Conservation (phyloP, 2,329 filamentous ascomycete genomes). For the Epichloe elymi region DNA sequence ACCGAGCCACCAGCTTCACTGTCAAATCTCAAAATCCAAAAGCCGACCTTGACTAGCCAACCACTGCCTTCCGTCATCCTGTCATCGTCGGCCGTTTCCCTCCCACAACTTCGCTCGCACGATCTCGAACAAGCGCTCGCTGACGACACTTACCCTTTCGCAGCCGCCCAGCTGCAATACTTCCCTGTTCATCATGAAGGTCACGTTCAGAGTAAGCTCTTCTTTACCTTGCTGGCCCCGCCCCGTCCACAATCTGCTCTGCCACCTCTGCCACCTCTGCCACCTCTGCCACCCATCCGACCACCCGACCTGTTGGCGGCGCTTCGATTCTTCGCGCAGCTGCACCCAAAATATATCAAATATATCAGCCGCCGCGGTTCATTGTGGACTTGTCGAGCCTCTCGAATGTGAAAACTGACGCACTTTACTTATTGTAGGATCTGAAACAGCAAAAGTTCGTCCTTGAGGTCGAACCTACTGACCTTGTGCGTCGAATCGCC, state of each 20-base stretch:
- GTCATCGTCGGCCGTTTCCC: slow-evolving; percentile 2
- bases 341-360: neutral
- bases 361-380: neutral
- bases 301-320: neutral
- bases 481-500: slow-evolving; percentile 56
- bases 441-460: slow-evolving; percentile 98
- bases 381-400: neutral
- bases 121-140: neutral
- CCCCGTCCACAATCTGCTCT: neutral
- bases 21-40: neutral
- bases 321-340: neutral
- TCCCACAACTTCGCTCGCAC: slow-evolving; percentile 2
- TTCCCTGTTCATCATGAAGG: slow-evolving; percentile 45
- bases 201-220: slow-evolving; percentile 47
- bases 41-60: slow-evolving; percentile 2
- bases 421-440: slow-evolving; percentile 44
- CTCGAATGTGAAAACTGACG: neutral
- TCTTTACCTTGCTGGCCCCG: neutral
- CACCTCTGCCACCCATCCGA: no score
- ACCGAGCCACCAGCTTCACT: slow-evolving; percentile 1
- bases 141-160: slow-evolving; percentile 1
- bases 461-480: slow-evolving; percentile 85
- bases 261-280: neutral
- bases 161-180: slow-evolving; percentile 16
- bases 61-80: slow-evolving; percentile 8